Evolutionary conservation across 2,329 filamentous ascomycete genomes (phyloP).

Genomic region (Chaetomium olivaceum): DNA sequence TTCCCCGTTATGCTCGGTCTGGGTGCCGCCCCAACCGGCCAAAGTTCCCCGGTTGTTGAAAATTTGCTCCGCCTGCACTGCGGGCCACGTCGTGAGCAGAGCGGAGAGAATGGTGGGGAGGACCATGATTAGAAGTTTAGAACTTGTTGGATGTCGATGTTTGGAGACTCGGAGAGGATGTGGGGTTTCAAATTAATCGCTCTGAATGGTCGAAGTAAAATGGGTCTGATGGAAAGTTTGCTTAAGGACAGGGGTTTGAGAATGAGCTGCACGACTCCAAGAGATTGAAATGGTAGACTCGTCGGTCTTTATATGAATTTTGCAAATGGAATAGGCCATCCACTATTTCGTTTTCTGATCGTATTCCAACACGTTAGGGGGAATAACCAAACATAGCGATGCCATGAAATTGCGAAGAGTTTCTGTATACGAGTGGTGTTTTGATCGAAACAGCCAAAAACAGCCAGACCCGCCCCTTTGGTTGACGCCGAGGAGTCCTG

Average conservation of each 20-base stretch:
- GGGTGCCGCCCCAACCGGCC: slow-evolving; percentile 44
- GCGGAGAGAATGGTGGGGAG: neutral
- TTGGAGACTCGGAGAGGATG: neutral
- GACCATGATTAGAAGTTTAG: neutral
- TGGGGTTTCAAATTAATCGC: neutral
- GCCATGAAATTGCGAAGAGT: neutral
- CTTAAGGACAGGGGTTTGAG: neutral
- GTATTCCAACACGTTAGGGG: neutral
- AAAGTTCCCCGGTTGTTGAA: slow-evolving; percentile 47
- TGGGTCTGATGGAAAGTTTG: neutral
- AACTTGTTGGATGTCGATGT: too few relatives aligned
- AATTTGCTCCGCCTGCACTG: slow-evolving; percentile 29
- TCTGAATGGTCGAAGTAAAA: neutral
- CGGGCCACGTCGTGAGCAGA: neutral
- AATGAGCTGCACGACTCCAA: neutral
- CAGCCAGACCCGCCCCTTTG: neutral
- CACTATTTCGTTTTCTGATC: neutral
- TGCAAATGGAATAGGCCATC: neutral
- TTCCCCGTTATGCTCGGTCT: slow-evolving; percentile 45
- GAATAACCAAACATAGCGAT: neutral
- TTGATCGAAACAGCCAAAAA: neutral
- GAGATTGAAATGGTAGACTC: neutral
- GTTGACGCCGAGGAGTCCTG: neutral
- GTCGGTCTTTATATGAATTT: neutral
- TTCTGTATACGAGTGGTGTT: neutral